phyloP scores from a whole-genome alignment of 2,329 filamentous ascomycete genomes.

The Aureobasidium subglaciale region DNA sequence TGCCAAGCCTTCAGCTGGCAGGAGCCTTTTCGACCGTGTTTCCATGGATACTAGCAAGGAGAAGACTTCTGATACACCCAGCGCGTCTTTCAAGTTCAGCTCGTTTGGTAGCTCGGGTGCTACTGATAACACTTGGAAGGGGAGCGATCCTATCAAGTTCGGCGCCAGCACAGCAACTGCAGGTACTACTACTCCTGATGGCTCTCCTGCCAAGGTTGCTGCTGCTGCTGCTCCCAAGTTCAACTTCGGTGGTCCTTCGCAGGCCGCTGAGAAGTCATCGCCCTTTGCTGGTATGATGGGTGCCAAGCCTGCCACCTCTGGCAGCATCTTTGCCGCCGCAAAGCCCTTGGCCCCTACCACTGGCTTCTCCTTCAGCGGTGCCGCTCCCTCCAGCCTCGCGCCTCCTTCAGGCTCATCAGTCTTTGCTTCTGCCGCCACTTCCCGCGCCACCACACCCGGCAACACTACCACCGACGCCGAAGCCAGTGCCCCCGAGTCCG shows the following conservation, averaged over 20 bases:
- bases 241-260: constrained; percentile 13
- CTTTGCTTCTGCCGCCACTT: constrained; percentile 32
- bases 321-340: constrained; percentile 19
- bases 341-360: constrained; percentile 20
- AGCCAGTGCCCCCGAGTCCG: constrained; percentile 21
- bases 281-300: neutral
- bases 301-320: constrained; percentile 17
- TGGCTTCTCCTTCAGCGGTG: constrained; percentile 35
- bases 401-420: constrained; percentile 27
- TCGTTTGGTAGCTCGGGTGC: constrained; percentile 18
- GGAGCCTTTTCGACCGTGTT: constrained; percentile 20
- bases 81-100: constrained; percentile 14
- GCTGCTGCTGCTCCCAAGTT: constrained; percentile 16
- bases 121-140: constrained; percentile 43
- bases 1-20: constrained; percentile 14
- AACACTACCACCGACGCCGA: constrained; percentile 37
- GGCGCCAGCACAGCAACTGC: constrained; percentile 25
- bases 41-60: neutral
- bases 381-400: constrained; percentile 22
- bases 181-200: constrained; percentile 19
- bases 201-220: constrained; percentile 21
- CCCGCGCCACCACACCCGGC: constrained; percentile 38
- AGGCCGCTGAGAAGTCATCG: neutral
- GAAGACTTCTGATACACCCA: constrained; percentile 1
- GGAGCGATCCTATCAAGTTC: constrained; percentile 42